Evolutionary conservation across 192 early-diverging fungal species (phyloP).

Genomic region (Linnemannia exigua): DNA sequence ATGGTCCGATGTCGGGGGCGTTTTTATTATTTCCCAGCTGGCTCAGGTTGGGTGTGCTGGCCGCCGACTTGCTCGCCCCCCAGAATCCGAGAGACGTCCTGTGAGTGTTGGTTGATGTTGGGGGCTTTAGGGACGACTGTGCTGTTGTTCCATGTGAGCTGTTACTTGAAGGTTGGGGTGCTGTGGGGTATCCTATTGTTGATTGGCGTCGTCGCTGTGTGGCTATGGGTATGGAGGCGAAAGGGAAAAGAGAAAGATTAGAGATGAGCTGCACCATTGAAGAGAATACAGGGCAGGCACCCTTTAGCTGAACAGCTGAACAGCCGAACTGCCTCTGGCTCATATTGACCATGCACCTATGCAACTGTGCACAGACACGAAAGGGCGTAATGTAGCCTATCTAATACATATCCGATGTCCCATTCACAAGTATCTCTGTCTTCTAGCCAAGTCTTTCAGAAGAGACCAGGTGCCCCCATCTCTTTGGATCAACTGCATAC

Average conservation of each 20-base stretch:
- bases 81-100: slow-evolving; percentile 27
- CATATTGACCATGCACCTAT: neutral
- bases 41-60: slow-evolving; percentile 39
- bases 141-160: neutral
- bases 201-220: slow-evolving; percentile 26
- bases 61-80: slow-evolving; percentile 32
- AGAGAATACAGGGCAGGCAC: neutral
- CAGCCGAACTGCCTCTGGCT: neutral
- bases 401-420: neutral
- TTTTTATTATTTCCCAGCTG: slow-evolving; percentile 4
- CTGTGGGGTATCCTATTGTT: slow-evolving; percentile 22
- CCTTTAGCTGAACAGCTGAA: neutral
- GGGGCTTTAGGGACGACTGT: slow-evolving; percentile 9
- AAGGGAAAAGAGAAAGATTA: neutral
- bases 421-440: neutral
- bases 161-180: neutral
- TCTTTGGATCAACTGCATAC: too few relatives aligned
- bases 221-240: neutral
- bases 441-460: too few relatives aligned
- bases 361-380: slow-evolving; percentile 6
- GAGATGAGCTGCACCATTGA: neutral
- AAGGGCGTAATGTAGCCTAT: neutral
- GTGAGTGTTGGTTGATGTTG: slow-evolving; percentile 11
- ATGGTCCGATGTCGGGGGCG: slow-evolving; percentile 6
- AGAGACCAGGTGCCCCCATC: too few relatives aligned